A percentile compares a stretch with the other conserved stretches of the same genome.
These are phyloP conservation scores for Periconia sp. DNA, from an alignment of 2,329 filamentous ascomycete genomes.

Conservation along the genomic window DNA sequence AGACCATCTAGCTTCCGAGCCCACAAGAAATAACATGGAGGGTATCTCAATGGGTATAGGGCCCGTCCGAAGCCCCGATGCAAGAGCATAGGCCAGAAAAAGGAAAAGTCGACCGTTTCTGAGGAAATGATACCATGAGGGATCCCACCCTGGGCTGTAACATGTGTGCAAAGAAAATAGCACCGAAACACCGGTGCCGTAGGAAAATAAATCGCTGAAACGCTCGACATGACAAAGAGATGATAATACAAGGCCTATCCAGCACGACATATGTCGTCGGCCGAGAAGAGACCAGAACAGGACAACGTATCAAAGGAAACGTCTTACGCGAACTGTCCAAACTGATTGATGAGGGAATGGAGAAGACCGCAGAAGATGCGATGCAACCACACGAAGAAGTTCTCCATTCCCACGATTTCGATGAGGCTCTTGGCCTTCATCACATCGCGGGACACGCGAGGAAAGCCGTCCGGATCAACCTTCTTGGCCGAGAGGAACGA, in stretches of 20 bases:
- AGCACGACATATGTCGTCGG: too few species aligned
- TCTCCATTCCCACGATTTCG: constrained; percentile 64
- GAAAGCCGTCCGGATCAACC: constrained; percentile 62
- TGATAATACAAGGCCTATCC: too few species aligned
- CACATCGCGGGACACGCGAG: constrained; percentile 57
- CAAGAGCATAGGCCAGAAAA: constrained; percentile 1
- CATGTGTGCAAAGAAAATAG: constrained; percentile 6
- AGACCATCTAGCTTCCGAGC: neutral
- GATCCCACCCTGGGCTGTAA: constrained; percentile 1
- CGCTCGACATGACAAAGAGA: constrained; percentile 24
- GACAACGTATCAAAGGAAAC: constrained; percentile 4
- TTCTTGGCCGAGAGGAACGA: constrained; percentile 64
- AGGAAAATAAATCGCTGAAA: constrained; percentile 26
- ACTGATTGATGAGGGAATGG: constrained; percentile 47
- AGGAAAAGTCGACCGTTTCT: constrained; percentile 10
- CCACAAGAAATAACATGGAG: constrained; percentile 3
- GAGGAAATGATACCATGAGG: neutral
- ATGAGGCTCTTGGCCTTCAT: constrained; percentile 62
- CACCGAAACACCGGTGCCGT: constrained; percentile 24
- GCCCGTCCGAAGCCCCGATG: neutral
- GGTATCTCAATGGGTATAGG: constrained; percentile 19
- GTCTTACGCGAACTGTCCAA: constrained; percentile 28
- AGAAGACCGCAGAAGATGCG: constrained; percentile 55
- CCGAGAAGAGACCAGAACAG: neutral
- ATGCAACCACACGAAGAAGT: constrained; percentile 65